These are phyloP conservation scores for Brassica cretica DNA, from an alignment of 345 rosid genomes.

Conservation along the genomic window DNA sequence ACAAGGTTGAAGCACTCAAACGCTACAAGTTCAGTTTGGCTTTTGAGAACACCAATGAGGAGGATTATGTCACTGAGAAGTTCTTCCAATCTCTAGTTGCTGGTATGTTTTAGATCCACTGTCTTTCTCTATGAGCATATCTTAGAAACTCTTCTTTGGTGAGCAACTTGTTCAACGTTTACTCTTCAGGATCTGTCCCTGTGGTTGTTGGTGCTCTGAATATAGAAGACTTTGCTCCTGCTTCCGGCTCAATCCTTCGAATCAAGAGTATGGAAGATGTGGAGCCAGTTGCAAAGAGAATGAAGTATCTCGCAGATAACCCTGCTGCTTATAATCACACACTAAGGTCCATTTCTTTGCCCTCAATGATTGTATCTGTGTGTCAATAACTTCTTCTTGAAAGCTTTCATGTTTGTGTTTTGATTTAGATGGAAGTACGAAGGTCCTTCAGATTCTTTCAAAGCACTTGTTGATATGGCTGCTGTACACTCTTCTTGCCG, in stretches of 20 bases:
- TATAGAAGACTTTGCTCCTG: conserved; percentile 83
- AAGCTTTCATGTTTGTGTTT: conserved; percentile 16
- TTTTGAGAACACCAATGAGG: conserved; percentile 96
- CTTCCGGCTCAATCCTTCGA: conserved; percentile 59
- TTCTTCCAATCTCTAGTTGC: conserved; percentile 95
- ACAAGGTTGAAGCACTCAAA: conserved; percentile 84
- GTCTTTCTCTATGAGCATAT: not conserved
- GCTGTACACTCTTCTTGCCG: conserved; percentile 96
- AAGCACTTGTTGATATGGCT: conserved; percentile 97
- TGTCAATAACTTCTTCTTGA: not conserved
- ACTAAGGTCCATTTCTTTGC: conserved; percentile 49
- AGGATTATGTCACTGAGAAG: conserved; percentile 95
- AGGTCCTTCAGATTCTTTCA: conserved; percentile 92
- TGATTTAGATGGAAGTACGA: conserved; percentile 86
- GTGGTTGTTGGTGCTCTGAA: conserved; percentile 95
- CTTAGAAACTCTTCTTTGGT: not conserved
- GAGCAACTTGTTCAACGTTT: not conserved
- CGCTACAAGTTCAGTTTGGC: conserved; percentile 91
- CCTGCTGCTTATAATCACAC: conserved; percentile 72
- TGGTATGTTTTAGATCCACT: conserved; percentile 48
- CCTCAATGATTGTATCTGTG: not conserved
- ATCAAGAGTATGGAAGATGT: conserved; percentile 64
- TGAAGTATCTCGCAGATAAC: conserved; percentile 73
- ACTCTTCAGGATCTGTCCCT: conserved; percentile 71
- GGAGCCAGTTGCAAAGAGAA: conserved; percentile 61